These are phyloP conservation scores for Schwanniomyces sp. DNA, from an alignment of 805 yeast genomes.

Conservation along the genomic window DNA sequence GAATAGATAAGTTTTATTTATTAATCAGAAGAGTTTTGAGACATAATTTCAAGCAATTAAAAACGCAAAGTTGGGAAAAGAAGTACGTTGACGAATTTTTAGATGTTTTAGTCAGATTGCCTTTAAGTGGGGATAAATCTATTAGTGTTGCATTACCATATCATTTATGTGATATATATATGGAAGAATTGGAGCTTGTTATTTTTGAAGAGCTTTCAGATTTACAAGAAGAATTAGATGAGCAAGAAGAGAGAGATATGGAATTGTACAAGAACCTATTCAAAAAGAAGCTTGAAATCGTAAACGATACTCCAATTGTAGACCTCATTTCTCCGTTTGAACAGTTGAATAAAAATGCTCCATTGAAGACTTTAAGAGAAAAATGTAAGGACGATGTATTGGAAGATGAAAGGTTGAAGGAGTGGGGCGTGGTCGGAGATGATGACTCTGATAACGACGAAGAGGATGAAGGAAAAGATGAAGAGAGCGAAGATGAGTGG, in stretches of 20 bases:
- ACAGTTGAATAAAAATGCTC: conserved; percentile 46
- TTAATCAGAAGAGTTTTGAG: conserved; percentile 75
- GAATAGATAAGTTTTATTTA: conserved; percentile 84
- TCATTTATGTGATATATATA: conserved; percentile 79
- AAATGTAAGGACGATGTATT: conserved; percentile 68
- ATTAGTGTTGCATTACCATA: conserved; percentile 76
- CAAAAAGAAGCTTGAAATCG: conserved; percentile 28
- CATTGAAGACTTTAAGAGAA: conserved; percentile 62
- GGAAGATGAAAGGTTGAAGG: conserved; percentile 57
- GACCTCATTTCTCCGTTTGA: conserved; percentile 61
- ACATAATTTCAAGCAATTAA: conserved; percentile 60
- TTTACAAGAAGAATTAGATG: conserved; percentile 40
- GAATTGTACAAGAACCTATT: conserved; percentile 18
- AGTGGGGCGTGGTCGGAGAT: conserved; percentile 57
- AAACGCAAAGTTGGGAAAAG: conserved; percentile 53
- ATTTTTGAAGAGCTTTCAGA: conserved; percentile 50
- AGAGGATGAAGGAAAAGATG: conserved; percentile 13
- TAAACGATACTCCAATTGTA: conserved; percentile 51
- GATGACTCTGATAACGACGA: conserved; percentile 18
- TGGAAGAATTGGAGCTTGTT: conserved; percentile 80
- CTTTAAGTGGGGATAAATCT: conserved; percentile 58
- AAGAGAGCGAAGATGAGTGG: conserved; percentile 30
- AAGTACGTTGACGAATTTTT: conserved; percentile 47
- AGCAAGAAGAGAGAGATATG: conserved; percentile 33
- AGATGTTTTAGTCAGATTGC: conserved; percentile 40